phyloP scores from a whole-genome alignment of 352 stramenopile genomes.

The Pythium plurisporium region DNA sequence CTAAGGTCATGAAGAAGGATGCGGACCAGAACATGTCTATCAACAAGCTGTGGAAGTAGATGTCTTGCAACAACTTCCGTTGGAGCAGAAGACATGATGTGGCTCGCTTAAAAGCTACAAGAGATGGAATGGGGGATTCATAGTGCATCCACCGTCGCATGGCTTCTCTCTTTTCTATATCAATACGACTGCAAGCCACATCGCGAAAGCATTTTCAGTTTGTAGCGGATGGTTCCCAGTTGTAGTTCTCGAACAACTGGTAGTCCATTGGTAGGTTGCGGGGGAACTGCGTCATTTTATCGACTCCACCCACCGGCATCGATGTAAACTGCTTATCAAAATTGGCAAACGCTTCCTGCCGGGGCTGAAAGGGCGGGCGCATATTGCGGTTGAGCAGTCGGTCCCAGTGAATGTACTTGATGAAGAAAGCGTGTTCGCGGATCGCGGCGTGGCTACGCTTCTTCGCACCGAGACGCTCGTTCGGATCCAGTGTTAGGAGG shows the following conservation, averaged over 20 bases:
- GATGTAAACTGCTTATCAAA: slow-evolving; percentile 87
- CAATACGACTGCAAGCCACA: slow-evolving; percentile 1
- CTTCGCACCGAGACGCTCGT: slow-evolving; percentile 86
- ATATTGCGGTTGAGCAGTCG: slow-evolving; percentile 71
- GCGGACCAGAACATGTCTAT: slow-evolving; percentile 97
- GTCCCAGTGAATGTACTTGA: slow-evolving; percentile 73
- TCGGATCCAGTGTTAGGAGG: slow-evolving; percentile 90
- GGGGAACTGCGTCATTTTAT: slow-evolving; percentile 75
- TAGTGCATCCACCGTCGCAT: not conserved
- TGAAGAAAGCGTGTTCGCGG: slow-evolving; percentile 81
- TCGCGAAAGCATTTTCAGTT: not conserved
- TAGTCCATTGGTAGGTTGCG: slow-evolving; percentile 77
- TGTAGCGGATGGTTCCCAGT: slow-evolving; percentile 49
- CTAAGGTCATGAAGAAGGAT: slow-evolving; percentile 99
- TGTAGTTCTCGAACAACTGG: slow-evolving; percentile 85
- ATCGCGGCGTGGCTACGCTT: slow-evolving; percentile 59
- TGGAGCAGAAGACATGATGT: not conserved
- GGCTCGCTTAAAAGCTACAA: not conserved
- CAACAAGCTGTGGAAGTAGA: slow-evolving; percentile 99
- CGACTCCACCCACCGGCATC: slow-evolving; percentile 60
- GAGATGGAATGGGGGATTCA: not conserved
- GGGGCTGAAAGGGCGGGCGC: slow-evolving; percentile 74
- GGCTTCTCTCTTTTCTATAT: slow-evolving; percentile 9
- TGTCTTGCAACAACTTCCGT: not conserved
- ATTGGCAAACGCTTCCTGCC: slow-evolving; percentile 74